These are phyloP conservation scores for Clarireedia sp. DNA, from an alignment of 2,329 filamentous ascomycete species.

Conservation along the genomic window DNA sequence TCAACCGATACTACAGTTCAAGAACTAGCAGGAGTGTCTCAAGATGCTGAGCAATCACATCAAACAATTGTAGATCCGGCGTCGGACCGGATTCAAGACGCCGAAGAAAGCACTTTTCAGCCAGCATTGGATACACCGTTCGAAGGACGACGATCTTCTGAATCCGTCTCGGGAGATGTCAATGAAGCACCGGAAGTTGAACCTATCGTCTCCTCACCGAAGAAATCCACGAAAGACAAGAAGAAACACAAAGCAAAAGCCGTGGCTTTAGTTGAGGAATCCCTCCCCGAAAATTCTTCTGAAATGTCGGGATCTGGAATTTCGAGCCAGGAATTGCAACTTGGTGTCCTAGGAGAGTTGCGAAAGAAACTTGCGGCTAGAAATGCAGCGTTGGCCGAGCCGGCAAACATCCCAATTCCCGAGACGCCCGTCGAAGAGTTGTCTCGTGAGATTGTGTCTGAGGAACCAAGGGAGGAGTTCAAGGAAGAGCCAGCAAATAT, in stretches of 20 bases:
- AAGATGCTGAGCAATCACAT: not conserved
- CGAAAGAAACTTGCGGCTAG: too few relatives aligned
- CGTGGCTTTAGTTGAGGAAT: conserved; percentile 5
- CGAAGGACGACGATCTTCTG: not conserved
- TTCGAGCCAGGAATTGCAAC: not conserved
- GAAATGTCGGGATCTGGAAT: not conserved
- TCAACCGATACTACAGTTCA: not conserved
- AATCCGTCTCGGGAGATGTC: not conserved
- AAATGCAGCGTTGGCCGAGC: too few relatives aligned
- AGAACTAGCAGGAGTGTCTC: not conserved
- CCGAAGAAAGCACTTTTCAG: not conserved
- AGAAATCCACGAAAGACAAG: conserved; percentile 17
- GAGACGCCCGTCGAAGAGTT: too few relatives aligned
- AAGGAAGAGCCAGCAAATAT: too few relatives aligned
- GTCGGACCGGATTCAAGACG: not conserved
- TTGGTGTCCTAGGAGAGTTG: too few relatives aligned
- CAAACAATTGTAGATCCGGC: not conserved
- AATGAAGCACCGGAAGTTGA: not conserved
- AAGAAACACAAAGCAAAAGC: conserved; percentile 11
- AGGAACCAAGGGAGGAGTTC: too few relatives aligned
- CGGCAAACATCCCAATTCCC: too few relatives aligned
- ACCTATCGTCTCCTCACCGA: not conserved
- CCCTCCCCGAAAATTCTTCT: not conserved
- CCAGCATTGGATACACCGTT: not conserved
- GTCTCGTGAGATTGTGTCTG: too few relatives aligned